These are phyloP conservation scores for Triticum aestivum DNA, from an alignment of 176 grass and related monocot genomes.

Conservation along the genomic window IWGSC_CS_RefSeq_v2.1 NC_057801.1:645939392-645939891, in stretches of 20 bases:
- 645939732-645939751: conserved; percentile 17
- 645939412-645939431: conserved; percentile 20
- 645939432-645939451: conserved; percentile 14
- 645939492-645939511: conserved; percentile 4
- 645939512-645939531: conserved; percentile 4
- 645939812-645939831: conserved; percentile 38
- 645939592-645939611: neutral
- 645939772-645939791: neutral
- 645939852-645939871: conserved; percentile 32
- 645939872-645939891: conserved; percentile 33
- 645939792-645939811: neutral
- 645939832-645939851: conserved; percentile 29
- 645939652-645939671: neutral
- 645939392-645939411: conserved; percentile 37
- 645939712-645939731: neutral
- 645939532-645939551: conserved; percentile 22
- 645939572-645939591: conserved; percentile 27
- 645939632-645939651: neutral
- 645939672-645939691: neutral
- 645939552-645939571: conserved; percentile 16
- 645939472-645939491: conserved; percentile 19
- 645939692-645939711: neutral
- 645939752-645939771: conserved; percentile 3
- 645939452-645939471: conserved; percentile 30
- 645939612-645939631: neutral